phyloP scores from a whole-genome alignment of 306 rosid species.

The Malus fusca region DNA sequence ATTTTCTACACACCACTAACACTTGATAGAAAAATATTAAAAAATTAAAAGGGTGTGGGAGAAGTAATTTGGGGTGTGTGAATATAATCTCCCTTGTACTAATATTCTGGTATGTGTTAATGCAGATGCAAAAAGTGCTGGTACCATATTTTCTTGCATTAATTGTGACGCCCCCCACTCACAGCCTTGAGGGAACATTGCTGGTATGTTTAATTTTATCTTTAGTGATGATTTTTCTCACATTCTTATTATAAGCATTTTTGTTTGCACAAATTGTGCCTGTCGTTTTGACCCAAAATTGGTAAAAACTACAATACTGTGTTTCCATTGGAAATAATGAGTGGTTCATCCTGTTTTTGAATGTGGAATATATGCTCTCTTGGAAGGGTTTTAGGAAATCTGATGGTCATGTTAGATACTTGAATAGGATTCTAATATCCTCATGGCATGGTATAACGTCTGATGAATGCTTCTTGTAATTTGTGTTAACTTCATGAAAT shows the following conservation, averaged over 20 bases:
- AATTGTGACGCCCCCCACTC: conserved; percentile 69
- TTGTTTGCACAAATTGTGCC: background rate
- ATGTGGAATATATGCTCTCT: background rate
- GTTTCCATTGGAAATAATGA: background rate
- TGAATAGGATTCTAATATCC: background rate
- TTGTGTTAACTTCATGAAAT: background rate
- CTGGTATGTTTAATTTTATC: conserved; percentile 48
- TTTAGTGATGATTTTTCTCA: background rate
- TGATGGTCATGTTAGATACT: background rate
- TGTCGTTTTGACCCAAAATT: background rate
- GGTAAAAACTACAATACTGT: background rate
- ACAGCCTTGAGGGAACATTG: conserved; percentile 84
- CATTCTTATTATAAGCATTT: background rate
- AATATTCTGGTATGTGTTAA: conserved; percentile 3
- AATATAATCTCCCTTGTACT: too few relatives aligned
- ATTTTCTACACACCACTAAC: too few relatives aligned
- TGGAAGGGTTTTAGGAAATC: background rate
- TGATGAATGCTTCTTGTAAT: background rate
- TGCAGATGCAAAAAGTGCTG: conserved; percentile 85
- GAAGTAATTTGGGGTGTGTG: too few relatives aligned
- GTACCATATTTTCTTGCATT: conserved; percentile 71
- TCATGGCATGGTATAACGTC: background rate
- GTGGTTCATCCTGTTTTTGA: background rate
- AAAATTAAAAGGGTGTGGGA: too few relatives aligned
- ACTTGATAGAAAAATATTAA: too few relatives aligned